Evolutionary conservation across 2,329 filamentous ascomycete genomes (phyloP), one percentile per base, ranked within the genome.

Genomic region (Fusarium sp.): DNA sequence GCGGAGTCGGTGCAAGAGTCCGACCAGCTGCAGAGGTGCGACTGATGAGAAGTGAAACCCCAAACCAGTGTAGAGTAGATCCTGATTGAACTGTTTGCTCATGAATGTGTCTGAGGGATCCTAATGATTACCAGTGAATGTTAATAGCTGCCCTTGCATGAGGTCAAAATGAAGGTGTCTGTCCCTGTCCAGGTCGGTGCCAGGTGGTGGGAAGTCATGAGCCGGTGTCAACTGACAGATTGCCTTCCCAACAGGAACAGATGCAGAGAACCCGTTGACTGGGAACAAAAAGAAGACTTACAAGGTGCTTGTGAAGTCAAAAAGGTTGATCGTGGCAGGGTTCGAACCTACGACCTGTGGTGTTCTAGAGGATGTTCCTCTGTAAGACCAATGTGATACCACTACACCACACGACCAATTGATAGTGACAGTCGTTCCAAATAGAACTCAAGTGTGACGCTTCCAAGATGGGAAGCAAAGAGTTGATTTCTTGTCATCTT

Each of bases 281-380:
- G 7, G 18, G 20, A 16, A 6, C 24, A 41, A 60, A 67, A 62
- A 41, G 14, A 50, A 27, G 8, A 27, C 11, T 18, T 0, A 18
- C 16, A 11, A 27, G 8, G 22, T 18, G 14, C 1, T 1, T 27
- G 13, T 22, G 22, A 59, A 11, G 39, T 1, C 3, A 37, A 59
- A 33, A 33, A 52, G 39, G 11, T 27, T 69, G 62, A 69, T 48
- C 72, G 74, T 63, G 65, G 73, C 75, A 77, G 75, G 75, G 72
- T 65, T 77, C 75, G 74, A 77, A 77, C 75, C 74, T 77, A 73
- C 73, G 74, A 76, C 63, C 75, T 62, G 64, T 64, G 67, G 69
- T 64, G 75, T 29, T 54, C 29, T 18, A 56, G 9, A 64, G 22
- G 5, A 58, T 57, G n/a, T 24, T 52, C 31, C 35, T 10, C 6